A percentile compares a stretch with the other conserved stretches of the same genome.
phyloP scores from a whole-genome alignment of 139 green algal genomes.

The Eudorina sp. region DNA sequence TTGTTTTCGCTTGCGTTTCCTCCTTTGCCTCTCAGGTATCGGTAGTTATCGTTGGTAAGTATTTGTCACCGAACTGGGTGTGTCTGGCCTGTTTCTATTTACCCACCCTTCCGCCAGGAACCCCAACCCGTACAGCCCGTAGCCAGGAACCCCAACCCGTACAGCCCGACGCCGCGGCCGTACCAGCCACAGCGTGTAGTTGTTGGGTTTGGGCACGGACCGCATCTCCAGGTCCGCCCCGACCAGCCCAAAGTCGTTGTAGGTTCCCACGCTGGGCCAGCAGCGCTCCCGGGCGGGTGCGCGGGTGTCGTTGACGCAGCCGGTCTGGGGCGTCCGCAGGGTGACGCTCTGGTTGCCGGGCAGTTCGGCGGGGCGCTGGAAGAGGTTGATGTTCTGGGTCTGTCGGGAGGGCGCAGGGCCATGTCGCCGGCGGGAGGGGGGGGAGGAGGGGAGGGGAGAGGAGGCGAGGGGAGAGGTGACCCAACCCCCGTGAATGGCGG shows the following conservation, averaged over 20 bases:
- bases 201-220: not conserved
- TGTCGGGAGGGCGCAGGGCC: not conserved
- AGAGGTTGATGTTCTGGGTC: not conserved
- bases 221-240: not conserved
- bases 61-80: too few relatives aligned
- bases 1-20: too few relatives aligned
- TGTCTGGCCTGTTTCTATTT: too few relatives aligned
- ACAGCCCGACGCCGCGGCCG: not conserved
- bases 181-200: constrained; percentile 20
- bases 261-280: not conserved
- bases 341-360: constrained; percentile 4
- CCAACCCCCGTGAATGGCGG: too few relatives aligned
- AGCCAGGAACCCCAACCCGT: too few relatives aligned
- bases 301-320: not conserved
- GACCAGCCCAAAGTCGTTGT: not conserved
- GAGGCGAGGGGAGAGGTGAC: too few relatives aligned
- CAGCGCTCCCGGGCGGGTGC: not conserved
- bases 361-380: not conserved
- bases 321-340: not conserved
- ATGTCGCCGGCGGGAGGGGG: not conserved
- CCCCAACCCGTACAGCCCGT: too few relatives aligned
- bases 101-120: too few relatives aligned
- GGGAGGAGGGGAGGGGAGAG: too few relatives aligned
- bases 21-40: too few relatives aligned
- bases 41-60: too few relatives aligned